Conservation (phyloP, 2,329 filamentous ascomycete species). For the Talaromyces sp. region DNA sequence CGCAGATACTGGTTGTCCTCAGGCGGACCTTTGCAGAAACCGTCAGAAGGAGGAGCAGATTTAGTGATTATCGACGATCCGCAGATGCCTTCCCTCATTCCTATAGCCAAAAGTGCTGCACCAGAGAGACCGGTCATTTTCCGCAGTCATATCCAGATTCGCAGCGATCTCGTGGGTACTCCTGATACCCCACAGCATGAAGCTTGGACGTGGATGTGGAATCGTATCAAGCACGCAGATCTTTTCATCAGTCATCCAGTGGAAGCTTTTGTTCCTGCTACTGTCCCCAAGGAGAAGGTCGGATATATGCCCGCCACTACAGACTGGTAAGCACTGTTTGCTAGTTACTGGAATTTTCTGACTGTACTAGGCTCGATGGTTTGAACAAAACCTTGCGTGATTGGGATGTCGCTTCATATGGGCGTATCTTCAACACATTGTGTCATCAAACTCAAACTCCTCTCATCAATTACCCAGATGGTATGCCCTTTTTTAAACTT, state of each 20-base stretch:
- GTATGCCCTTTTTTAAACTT: conserved; percentile 22
- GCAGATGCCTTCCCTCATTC: conserved; percentile 77
- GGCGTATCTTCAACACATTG: conserved; percentile 66
- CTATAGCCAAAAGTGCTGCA: conserved; percentile 67
- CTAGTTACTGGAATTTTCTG: conserved; percentile 46
- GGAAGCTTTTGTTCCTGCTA: conserved; percentile 67
- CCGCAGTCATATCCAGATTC: conserved; percentile 78
- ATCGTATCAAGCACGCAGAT: conserved; percentile 66
- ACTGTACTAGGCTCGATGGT: conserved; percentile 34
- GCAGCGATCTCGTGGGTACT: conserved; percentile 65
- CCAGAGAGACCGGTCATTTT: conserved; percentile 75
- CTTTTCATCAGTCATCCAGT: conserved; percentile 82
- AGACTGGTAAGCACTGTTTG: conserved; percentile 75
- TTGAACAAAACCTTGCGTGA: conserved; percentile 17
- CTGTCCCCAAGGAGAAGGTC: conserved; percentile 63
- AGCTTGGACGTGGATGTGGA: conserved; percentile 73
- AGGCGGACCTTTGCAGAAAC: conserved; percentile 63
- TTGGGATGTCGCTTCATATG: conserved; percentile 67
- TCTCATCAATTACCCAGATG: conserved; percentile 51
- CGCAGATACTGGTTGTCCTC: conserved; percentile 68
- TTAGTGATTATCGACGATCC: conserved; percentile 77
- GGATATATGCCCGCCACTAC: conserved; percentile 76
- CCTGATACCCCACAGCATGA: conserved; percentile 65
- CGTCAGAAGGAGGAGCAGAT: conserved; percentile 69
- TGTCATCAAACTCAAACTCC: conserved; percentile 54